Base-by-base conservation (phyloP, 2,329 filamentous ascomycete genomes). In the Zymoseptoria ardabiliae region DNA sequence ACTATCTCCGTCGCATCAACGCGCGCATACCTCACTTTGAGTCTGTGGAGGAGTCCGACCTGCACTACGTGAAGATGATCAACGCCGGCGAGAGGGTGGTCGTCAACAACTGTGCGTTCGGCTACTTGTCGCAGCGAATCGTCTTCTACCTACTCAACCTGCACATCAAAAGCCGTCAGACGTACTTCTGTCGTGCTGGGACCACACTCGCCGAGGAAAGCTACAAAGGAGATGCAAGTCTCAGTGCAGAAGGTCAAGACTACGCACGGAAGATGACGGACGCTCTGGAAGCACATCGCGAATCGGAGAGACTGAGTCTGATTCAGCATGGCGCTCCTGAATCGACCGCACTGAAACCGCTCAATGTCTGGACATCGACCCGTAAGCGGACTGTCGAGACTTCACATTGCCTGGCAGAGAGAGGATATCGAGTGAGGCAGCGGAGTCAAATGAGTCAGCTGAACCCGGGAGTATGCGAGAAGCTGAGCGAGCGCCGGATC, bases 21-120 rank as follows among this genome's bases (percentile, higher is more conserved):
- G 87, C 90, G 68, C 90, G 94, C 67, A 99, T 99, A 61, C 94
- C 94, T 20, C 87, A 93, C 60, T 99, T 96, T 68, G 92, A 99
- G 77, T 96, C 91, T 1, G 97, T 99, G 91, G 84, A 92, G 69
- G 94, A 99, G 74, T 82, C 83, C 28, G 92, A 97, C 66, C 82
- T 99, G 63, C 96, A 97, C 73, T 99, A 93, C 77, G 93, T 99
- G 77, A 97, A 96, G 79, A 97, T 99, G 93, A 96, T 97, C 73
- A 99, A 99, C 68, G 94, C 94, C 7, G 94, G 94, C 51, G 86
- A 93, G 71, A 86, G 91, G 66, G 88, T 99, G 71, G 88, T 93
- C 68, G 93, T 97, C 75, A 99, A 99, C 78, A 97, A 97, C 66
- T 90, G 94, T 72, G 92, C 88, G 71, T 97, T 99, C 74, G 93